Evolutionary conservation across 805 yeast species (phyloP).

Genomic region (Clavispora fructus): DNA sequence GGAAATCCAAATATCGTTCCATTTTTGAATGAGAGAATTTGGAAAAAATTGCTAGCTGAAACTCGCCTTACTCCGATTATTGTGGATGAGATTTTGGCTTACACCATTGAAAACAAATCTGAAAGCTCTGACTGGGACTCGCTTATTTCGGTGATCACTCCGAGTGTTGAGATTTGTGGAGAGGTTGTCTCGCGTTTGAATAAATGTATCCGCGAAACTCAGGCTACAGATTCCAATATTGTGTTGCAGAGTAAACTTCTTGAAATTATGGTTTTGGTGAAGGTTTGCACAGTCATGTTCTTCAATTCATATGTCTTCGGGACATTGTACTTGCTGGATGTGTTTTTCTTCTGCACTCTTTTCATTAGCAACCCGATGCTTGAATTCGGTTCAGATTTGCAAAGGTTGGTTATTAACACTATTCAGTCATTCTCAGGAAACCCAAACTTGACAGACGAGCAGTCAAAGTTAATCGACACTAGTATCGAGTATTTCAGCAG

Average conservation of each 20-base stretch:
- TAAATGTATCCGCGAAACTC: constrained; percentile 47
- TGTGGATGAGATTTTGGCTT: constrained; percentile 69
- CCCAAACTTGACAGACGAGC: constrained; percentile 39
- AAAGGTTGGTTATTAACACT: constrained; percentile 58
- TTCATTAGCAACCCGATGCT: constrained; percentile 48
- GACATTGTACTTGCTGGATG: constrained; percentile 65
- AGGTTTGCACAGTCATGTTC: constrained; percentile 57
- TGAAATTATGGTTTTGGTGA: constrained; percentile 64
- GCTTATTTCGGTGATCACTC: constrained; percentile 59
- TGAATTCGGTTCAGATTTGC: constrained; percentile 56
- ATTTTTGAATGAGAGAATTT: constrained; percentile 53
- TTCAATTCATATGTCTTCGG: constrained; percentile 64
- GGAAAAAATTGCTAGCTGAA: constrained; percentile 64
- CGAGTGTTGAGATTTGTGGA: constrained; percentile 71
- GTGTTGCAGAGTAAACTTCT: constrained; percentile 51
- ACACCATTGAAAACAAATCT: constrained; percentile 72
- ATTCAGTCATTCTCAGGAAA: constrained; percentile 64
- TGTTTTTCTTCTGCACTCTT: constrained; percentile 61
- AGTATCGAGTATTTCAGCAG: constrained; percentile 47
- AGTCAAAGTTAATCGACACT: constrained; percentile 39
- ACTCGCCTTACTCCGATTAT: constrained; percentile 52
- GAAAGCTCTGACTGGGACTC: constrained; percentile 66
- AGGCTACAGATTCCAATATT: constrained; percentile 34
- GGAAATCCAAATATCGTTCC: constrained; percentile 44
- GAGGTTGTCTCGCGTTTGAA: constrained; percentile 55